A percentile compares a stretch with the other conserved stretches of the same genome.
Conservation (phyloP, 140 eudicot species). For the Anethum foeniculum region DNA sequence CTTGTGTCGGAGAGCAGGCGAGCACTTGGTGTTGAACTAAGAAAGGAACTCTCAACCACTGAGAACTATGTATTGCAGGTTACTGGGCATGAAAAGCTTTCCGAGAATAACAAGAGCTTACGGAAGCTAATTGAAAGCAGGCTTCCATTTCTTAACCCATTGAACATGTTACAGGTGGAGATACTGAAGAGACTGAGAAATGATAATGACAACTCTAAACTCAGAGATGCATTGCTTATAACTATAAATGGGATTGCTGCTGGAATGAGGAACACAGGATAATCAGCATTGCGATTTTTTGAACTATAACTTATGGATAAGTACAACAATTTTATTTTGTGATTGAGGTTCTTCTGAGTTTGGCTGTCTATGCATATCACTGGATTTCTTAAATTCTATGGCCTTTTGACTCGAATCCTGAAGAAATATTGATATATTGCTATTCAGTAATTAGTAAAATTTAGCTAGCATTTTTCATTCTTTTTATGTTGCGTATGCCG, state of each 20-base stretch:
- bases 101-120: conserved; percentile 57
- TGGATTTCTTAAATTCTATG: not conserved
- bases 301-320: not conserved
- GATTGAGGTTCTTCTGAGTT: not conserved
- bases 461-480: not conserved
- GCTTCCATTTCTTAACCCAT: conserved; percentile 80
- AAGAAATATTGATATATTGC: not conserved
- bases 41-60: conserved; percentile 59
- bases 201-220: conserved; percentile 63
- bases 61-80: conserved; percentile 57
- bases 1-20: conserved; percentile 55
- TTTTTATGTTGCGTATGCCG: not conserved
- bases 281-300: conserved; percentile 5
- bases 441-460: not conserved
- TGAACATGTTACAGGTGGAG: conserved; percentile 94
- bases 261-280: conserved; percentile 95
- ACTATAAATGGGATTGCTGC: conserved; percentile 94
- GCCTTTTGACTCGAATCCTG: not conserved
- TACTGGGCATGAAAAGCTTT: conserved; percentile 75
- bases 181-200: conserved; percentile 78
- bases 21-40: conserved; percentile 59
- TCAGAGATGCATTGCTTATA: conserved; percentile 83
- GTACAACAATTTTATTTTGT: not conserved
- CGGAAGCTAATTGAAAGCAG: conserved; percentile 77
- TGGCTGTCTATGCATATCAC: not conserved